Conservation (phyloP, 257 asterid species). For the Solanum chaucha region DNA sequence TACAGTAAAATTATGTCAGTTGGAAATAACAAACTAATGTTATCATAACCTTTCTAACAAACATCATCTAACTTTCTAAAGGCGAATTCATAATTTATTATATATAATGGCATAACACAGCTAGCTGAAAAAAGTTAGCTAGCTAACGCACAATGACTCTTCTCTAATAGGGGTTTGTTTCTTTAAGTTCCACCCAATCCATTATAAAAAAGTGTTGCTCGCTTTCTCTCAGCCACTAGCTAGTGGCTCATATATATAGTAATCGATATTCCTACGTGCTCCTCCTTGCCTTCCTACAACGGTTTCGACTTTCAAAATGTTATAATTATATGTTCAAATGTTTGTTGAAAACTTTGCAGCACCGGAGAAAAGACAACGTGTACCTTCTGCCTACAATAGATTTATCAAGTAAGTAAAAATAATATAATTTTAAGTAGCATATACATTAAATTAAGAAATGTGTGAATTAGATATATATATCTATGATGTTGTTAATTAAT, state of each 20-base stretch:
- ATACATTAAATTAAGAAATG: background rate
- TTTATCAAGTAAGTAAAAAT: constrained; percentile 66
- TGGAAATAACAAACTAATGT: background rate
- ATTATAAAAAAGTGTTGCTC: background rate
- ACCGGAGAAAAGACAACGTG: constrained; percentile 85
- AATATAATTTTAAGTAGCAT: background rate
- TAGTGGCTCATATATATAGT: background rate
- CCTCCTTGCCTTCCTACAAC: background rate
- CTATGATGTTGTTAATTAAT: background rate
- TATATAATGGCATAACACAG: background rate
- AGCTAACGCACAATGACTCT: background rate
- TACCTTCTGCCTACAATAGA: constrained; percentile 85
- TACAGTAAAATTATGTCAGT: background rate
- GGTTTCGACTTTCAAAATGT: background rate
- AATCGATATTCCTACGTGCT: background rate
- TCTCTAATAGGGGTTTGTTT: background rate
- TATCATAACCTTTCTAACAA: background rate
- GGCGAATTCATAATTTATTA: background rate
- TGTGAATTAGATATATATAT: background rate
- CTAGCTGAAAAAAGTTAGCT: background rate
- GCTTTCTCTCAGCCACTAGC: background rate
- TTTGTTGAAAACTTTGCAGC: constrained; percentile 26
- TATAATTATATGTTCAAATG: background rate
- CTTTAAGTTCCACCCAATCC: background rate
- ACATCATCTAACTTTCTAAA: background rate